Evolutionary conservation across 1,284 basidiomycete species (phyloP), one percentile per base, ranked within the genome.

Genomic region (Tilletia walkeri): DNA sequence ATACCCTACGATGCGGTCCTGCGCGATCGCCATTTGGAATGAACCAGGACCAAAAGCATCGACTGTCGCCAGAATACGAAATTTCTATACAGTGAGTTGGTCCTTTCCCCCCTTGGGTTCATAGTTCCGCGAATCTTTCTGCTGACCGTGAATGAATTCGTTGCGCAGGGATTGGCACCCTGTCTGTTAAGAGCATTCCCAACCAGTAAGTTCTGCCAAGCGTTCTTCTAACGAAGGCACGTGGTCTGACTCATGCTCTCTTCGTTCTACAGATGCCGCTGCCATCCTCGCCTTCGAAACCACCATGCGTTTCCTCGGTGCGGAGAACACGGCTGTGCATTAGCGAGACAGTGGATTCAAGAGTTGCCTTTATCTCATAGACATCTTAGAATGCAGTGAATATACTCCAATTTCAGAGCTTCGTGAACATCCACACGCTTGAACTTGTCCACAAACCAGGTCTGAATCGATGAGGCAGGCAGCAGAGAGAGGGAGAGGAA

Each of bases 251-350:
- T 10, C 14, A 24, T 24, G 7, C 50, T 34, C 10, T 20, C 56
- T 14, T 63, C 30, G 12, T 39, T 63, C 59, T 38, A 38, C 59
- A 63, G 59, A 82, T 63, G 81, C 81, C 0, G 75, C 76, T 0
- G 79, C 80, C 4, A 65, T 82, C 10, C 76, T 82, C 50, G 81
- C 80, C 0, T 82, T 82, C 41, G 81, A 82, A 53, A 77, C 76
- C 0, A 75, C 78, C 2, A 82, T 82, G 81, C 70, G 67, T 4
- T 56, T 82, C 4, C 78, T 82, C 78, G 76, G 75, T 4, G 78
- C 79, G 2, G 78, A 80, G 48, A 80, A 72, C 71, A 73, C 71
- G 66, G 50, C 36, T n/a, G 36, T 67, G 66, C 50, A 67, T 20
- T 39, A 30, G 24, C 24, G 24, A 30, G 24, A 2, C 9, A 63